Base-by-base conservation (phyloP, 345 rosid species). In the Eucalyptus cloeziana region DNA sequence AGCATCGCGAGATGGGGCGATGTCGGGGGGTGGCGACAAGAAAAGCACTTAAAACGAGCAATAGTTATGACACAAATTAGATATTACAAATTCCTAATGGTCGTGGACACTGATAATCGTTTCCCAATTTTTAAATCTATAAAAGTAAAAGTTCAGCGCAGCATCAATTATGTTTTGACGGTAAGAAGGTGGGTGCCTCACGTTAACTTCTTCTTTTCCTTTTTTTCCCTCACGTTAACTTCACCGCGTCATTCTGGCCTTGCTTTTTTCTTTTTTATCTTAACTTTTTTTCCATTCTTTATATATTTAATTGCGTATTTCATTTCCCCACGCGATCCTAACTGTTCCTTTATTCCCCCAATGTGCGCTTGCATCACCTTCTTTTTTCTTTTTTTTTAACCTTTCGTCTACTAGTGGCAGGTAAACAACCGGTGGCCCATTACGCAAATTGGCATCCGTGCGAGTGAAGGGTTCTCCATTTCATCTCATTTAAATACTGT, bases 281-380 rank as follows among this genome's bases (percentile, higher is more conserved):
- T 0, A 10, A 22, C 30, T 56, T n/a, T 27, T 27, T 64, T 37
- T 19, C 45, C 27, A 21, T 76, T 40, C 45, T 37, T 37, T 76
- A 76, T 19, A 10, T 37, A 37, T 37, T 76, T 37, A 37, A 19
- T 76, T 37, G 47, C 83, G 83, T 76, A 76, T 40, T 76, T 76
- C 83, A 76, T 19, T 76, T 76, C 83, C 83, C 83, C 40, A 76
- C 83, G 83, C 80, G 83, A 76, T 37, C 83, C 83, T 21, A 37
- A 76, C 45, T 30, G 24, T 37, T 76, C 15, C 83, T 76, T 76
- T 37, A 76, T 76, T 76, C 83, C 2, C 83, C 83, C 43, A 21
- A 37, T 37, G 83, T 76, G 81, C 47, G 12, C 47, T 76, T 3
- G 83, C 83, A 22, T 37, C 12, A 37, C 47, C 10, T 37, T 64